Base-by-base conservation (phyloP, 2,329 filamentous ascomycete species). In the Rhytidhysteron rufulum region DNA sequence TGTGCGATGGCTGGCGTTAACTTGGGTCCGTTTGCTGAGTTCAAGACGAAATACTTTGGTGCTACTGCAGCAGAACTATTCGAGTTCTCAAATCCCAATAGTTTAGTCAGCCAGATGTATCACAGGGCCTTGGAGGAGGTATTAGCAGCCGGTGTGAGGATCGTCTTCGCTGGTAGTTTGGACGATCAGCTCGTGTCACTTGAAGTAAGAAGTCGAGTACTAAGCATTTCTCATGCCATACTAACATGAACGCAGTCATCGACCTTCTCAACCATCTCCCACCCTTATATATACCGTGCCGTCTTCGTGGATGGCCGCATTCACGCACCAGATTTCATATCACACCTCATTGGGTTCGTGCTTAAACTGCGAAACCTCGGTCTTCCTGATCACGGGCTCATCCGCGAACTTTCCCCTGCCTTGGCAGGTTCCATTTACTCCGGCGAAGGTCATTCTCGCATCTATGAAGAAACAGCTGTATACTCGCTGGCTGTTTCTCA, bases 131-230 rank as follows among this genome's bases (percentile, higher is more conserved):
- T 97, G 3, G 82, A 85, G 55, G 78, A 79, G 8, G 84, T 85
- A 2, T 71, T 98, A 5, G 77, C 83, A 13, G 85, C 88, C 54
- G 89, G 90, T 10, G 87, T 87, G 11, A 80, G 88, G 30, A 80
- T 97, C 35, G 86, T 89, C 0, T 96, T 90, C 61, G 77, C 95
- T 43, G 91, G 91, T 39, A 96, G 90, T 64, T 94, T 98, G 37
- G 93, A 98, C 62, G 93, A 98, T 64, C 93, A 98, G 65, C 74
- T 98, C 2, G 90, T 98, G 11, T 91, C 90, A 4, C 73, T 98
- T 59, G 91, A 96, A 74, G 85, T 86, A 65, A 58, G 70, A 15
- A 19, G 20, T 4, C 2, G 10, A 30, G 7, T 17, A 34, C 42
- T 51, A 45, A 51, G 22, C 21, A 16, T 13, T 18, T 34, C 13